A percentile compares a stretch with the other conserved stretches of the same genome.
Conservation (phyloP, 2,329 filamentous ascomycete species). For the Microsporum audouinii region DNA sequence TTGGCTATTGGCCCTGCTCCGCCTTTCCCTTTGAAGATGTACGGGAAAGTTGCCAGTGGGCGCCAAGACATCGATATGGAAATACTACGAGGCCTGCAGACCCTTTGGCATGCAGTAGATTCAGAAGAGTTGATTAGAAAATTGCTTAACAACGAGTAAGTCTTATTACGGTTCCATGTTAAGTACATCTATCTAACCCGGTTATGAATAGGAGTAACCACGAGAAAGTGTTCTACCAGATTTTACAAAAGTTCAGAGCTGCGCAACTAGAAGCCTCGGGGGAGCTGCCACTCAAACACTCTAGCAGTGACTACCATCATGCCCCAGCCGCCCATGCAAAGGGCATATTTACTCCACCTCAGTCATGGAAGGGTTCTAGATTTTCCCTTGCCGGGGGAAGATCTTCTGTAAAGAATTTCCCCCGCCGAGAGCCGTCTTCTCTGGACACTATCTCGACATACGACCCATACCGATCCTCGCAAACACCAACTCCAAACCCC, state of each 20-base stretch:
- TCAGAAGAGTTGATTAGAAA: conserved; percentile 60
- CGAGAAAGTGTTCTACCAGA: conserved; percentile 85
- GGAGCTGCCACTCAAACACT: conserved; percentile 66
- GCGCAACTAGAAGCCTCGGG: conserved; percentile 76
- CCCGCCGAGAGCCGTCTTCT: conserved; percentile 35
- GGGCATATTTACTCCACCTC: conserved; percentile 5
- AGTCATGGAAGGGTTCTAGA: conserved; percentile 39
- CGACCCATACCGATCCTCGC: conserved; percentile 69
- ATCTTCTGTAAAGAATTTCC: conserved; percentile 38
- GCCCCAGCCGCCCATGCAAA: conserved; percentile 33
- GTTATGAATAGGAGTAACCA: conserved; percentile 57
- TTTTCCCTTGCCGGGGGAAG: conserved; percentile 48
- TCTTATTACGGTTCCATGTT: conserved; percentile 14
- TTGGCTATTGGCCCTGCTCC: conserved; percentile 43
- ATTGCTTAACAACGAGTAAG: conserved; percentile 55
- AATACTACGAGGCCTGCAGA: conserved; percentile 72
- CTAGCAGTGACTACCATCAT: conserved; percentile 84
- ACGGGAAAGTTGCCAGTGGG: conserved; percentile 48
- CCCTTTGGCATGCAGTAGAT: conserved; percentile 78
- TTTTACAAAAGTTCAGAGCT: conserved; percentile 70
- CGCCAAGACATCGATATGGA: conserved; percentile 65
- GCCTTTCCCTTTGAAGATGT: conserved; percentile 49
- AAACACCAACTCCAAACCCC: conserved; percentile 38
- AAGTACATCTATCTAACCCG: conserved; percentile 3
- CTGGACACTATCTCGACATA: conserved; percentile 52